Percentiles rank a stretch among this genome's conserved stretches.
Evolutionary conservation across 805 yeast genomes (phyloP).

Genomic region (Blastobotrys terrestris): DNA sequence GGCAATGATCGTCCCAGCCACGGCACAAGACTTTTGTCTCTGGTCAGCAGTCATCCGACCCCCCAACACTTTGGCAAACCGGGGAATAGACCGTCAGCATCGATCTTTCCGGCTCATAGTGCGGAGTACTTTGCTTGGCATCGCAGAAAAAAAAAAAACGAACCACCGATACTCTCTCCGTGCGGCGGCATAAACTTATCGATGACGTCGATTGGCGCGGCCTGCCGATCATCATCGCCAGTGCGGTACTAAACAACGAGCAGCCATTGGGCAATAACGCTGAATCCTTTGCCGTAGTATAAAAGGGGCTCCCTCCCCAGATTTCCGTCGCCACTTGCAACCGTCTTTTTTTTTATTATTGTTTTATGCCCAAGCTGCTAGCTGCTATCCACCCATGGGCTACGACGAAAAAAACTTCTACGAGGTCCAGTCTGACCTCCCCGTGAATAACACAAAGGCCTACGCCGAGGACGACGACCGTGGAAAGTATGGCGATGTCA

Average conservation of each 20-base stretch:
- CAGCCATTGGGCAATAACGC: too few species aligned
- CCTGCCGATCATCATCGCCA: too few species aligned
- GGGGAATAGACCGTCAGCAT: too few species aligned
- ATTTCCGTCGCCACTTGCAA: not conserved
- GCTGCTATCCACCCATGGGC: too few species aligned
- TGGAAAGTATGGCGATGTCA: slow-evolving; percentile 14
- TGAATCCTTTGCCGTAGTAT: not conserved
- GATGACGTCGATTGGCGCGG: not conserved
- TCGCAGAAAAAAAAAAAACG: too few species aligned
- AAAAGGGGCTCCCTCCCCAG: not conserved
- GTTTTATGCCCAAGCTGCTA: not conserved
- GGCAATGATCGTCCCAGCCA: not conserved
- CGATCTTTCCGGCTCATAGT: too few species aligned
- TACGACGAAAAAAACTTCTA: not conserved
- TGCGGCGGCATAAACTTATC: not conserved
- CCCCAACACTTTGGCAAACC: too few species aligned
- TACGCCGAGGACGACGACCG: not conserved
- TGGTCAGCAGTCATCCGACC: not conserved
- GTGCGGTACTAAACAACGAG: not conserved
- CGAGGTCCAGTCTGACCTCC: not conserved
- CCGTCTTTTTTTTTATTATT: not conserved
- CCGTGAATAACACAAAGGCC: not conserved
- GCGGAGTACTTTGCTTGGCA: too few species aligned
- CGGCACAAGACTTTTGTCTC: not conserved
- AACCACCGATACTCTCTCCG: too few species aligned